Base-by-base conservation (phyloP, 2,329 filamentous ascomycete species). In the Paraconiothyrium sp. region DNA sequence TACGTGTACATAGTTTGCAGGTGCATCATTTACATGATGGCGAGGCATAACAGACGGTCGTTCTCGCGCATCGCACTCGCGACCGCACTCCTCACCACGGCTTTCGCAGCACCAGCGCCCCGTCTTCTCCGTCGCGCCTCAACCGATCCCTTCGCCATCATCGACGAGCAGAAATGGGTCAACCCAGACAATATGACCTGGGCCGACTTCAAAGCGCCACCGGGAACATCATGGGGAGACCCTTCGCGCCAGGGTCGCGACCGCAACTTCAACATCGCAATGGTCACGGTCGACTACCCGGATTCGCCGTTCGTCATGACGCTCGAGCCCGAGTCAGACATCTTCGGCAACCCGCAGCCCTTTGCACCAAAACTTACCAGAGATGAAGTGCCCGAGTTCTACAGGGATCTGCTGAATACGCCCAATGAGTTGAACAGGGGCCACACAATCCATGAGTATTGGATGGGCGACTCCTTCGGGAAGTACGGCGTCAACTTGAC, bases 211-310 rank as follows among this genome's bases (percentile, higher is more conserved):
- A 77, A 76, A 11, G 72, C 74, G 16, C 82, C 82, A 1, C 84
- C 84, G 0, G 81, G 79, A 1, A 84, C 82, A 0, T 79, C 77
- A 20, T 86, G 84, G 84, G 78, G 75, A 7, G 80, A 86, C 58
- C 77, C 83, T 1, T 68, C 71, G 0, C 76, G 72, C 37, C 82
- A 77, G 59, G 84, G 84, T 8, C 79, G 80, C 2, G 75, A 74
- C 37, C 79, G 84, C 20, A 86, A 86, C 74, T 86, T 86, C 77
- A 85, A 86, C 64, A 86, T 86, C 60, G 84, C 84, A 5, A 80
- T 86, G 62, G 81, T 86, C 30, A 77, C 81, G 1, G 79, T 86
- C 37, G 84, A 86, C 71, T 86, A 85, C 64, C 71, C 80, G 0
- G 83, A 86, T 59, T 72, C 72, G 51, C 78, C 82, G 2, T 86